Conservation (phyloP, 345 rosid genomes). For the Citrus sp. region DNA sequence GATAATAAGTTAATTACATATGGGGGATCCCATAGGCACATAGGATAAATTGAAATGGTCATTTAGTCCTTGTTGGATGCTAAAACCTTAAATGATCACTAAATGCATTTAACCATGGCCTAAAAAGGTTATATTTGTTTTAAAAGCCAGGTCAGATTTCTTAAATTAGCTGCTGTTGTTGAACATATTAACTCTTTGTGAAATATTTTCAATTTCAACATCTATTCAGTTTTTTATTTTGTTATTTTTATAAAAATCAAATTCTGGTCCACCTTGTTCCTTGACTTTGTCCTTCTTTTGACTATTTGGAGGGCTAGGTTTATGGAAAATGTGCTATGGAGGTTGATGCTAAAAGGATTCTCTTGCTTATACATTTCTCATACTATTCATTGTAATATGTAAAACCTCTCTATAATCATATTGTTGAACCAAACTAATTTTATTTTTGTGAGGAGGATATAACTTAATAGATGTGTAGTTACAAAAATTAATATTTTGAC, state of each 20-base stretch:
- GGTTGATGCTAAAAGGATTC: not conserved
- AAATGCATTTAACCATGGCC: not conserved
- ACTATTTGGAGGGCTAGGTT: not conserved
- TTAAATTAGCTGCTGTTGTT: not conserved
- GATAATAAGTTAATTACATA: not conserved
- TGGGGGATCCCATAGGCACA: not conserved
- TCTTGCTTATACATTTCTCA: not conserved
- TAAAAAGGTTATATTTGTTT: not conserved
- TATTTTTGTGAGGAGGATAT: too few species aligned
- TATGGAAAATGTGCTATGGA: not conserved
- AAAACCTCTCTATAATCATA: too few species aligned
- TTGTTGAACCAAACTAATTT: too few species aligned
- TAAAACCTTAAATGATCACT: not conserved
- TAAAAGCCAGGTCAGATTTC: too few species aligned
- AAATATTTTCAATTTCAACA: not conserved
- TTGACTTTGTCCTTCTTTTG: not conserved
- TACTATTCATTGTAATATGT: not conserved
- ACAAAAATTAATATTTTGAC: too few species aligned
- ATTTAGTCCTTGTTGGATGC: not conserved
- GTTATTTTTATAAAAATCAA: not conserved
- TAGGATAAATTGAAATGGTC: not conserved
- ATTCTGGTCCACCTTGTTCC: not conserved
- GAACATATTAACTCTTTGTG: not conserved
- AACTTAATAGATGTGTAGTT: too few species aligned
- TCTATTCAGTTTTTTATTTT: not conserved